Base-by-base conservation (phyloP, 345 rosid genomes). In the Hibiscus tridactylites region DNA sequence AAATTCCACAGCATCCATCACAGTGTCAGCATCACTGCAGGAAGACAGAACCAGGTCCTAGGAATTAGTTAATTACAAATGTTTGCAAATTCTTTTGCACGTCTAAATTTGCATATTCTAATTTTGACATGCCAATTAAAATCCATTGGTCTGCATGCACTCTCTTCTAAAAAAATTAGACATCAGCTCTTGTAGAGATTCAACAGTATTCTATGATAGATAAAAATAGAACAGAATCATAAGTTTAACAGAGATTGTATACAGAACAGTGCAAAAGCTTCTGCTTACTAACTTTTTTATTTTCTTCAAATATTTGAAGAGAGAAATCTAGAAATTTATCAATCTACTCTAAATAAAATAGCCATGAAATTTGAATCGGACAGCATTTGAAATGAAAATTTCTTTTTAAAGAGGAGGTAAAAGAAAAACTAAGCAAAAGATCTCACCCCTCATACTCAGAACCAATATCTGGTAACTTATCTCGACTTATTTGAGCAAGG, bases 401-500 rank as follows among this genome's bases (percentile, higher is more conserved):
- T 29, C 61, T 67, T 73, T 12, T 31, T 29, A 3, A 29, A 12
- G 24, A 68, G 50, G 31, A 73, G 33, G 58, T 47, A 17, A 72
- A 6, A 71, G 33, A 29, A 61, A 74, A 35, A n/a, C 29, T 49
- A 70, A 70, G 5, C 44, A 80, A 67, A 54, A 21, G 6, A 35
- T 49, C 65, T 76, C 78, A 93, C 98, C 97, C 91, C 82, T 91
- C 89, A 47, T 84, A 82, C 60, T 91, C 90, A 6, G 98, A 90
- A 64, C 89, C 92, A 78, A 86, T 82, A 80, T 93, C 96, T 24
- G 91, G 93, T 71, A 90, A 83, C 78, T 93, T 93, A 75, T 90
- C 96, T 78, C 91, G 87, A 73, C 98, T 91, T 77, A 91, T 80
- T 88, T 86, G 98, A 49, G 97, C 87, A 66, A 91, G 97, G 75